Conservation (phyloP, 2,329 filamentous ascomycete species). For the Chaetomium sp. region DNA sequence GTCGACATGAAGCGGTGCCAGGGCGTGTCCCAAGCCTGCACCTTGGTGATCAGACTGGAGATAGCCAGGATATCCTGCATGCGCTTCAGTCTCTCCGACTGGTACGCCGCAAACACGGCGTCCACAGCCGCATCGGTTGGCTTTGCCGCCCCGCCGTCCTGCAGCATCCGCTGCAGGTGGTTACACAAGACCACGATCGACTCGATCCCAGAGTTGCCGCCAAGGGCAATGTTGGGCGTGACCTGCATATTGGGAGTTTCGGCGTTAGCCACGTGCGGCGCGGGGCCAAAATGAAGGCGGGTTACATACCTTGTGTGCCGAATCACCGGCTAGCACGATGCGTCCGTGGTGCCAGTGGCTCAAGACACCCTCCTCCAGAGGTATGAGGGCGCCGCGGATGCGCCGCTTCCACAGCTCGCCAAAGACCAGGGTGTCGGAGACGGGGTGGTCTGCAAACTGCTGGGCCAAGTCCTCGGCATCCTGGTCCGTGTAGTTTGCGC, state of each 20-base stretch:
- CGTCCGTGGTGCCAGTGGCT: slow-evolving; percentile 3
- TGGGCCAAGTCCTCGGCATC: slow-evolving; percentile 4
- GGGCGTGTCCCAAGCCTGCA: neutral
- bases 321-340: neutral
- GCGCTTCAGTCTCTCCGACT: neutral
- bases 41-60: neutral
- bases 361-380: neutral
- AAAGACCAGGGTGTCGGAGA: slow-evolving; percentile 1
- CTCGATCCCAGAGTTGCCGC: slow-evolving; percentile 5
- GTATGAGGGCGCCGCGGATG: neutral
- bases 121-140: neutral
- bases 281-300: neutral
- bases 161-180: neutral
- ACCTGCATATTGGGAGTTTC: neutral
- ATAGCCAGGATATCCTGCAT: neutral
- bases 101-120: slow-evolving; percentile 1
- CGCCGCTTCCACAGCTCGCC: slow-evolving; percentile 4
- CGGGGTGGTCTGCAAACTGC: neutral
- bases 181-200: neutral
- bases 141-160: neutral
- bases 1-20: neutral
- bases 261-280: neutral
- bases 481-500: neutral
- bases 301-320: neutral
- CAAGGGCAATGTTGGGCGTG: slow-evolving; percentile 3